Conservation (phyloP, 139 green algal species). For the Chlorella vulgaris region DNA sequence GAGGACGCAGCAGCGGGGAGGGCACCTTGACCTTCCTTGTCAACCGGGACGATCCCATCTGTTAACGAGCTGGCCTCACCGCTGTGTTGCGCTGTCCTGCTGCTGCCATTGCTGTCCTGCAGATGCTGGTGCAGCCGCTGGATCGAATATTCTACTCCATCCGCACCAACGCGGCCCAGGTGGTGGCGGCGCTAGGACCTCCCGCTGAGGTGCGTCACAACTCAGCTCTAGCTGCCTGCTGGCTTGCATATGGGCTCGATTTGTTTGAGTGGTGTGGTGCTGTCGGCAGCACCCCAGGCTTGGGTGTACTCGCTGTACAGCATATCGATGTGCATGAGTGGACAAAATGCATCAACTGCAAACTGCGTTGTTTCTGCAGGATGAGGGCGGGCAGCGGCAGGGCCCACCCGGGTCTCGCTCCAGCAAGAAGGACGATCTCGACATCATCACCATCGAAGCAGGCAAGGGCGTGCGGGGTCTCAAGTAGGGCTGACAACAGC, state of each 20-base stretch:
- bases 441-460: slow-evolving; percentile 32
- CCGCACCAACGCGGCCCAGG: slow-evolving; percentile 41
- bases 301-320: neutral
- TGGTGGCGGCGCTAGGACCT: slow-evolving; percentile 44
- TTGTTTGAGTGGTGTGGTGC: neutral
- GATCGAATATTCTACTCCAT: slow-evolving; percentile 61
- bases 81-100: too few relatives aligned
- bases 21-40: too few relatives aligned
- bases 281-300: neutral
- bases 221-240: neutral
- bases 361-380: neutral
- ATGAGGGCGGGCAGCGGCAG: neutral
- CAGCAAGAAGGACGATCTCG: slow-evolving; percentile 20
- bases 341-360: too few relatives aligned
- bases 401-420: neutral
- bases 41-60: too few relatives aligned
- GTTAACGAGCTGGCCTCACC: too few relatives aligned
- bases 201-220: slow-evolving; percentile 1
- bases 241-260: too few relatives aligned
- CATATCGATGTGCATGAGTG: too few relatives aligned
- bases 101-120: too few relatives aligned
- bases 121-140: slow-evolving; percentile 56
- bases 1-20: too few relatives aligned
- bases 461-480: neutral
- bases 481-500: neutral